These are phyloP conservation scores for Mucor irregularis DNA, from an alignment of 371 early-diverging fungal genomes.

Conservation along the genomic window DNA sequence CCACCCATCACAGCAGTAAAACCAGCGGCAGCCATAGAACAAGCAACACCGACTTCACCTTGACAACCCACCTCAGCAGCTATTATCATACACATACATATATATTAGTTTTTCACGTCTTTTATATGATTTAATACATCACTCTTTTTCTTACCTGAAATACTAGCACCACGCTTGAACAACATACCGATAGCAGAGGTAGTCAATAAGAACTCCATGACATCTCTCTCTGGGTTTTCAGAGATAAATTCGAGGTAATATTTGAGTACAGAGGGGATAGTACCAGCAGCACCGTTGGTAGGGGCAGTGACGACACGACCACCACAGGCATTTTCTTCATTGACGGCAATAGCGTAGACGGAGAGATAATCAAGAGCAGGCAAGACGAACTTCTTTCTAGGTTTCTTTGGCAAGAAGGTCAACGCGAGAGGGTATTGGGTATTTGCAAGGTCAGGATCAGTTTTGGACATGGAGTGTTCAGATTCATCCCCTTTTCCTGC, in stretches of 20 bases:
- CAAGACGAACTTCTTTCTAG: conserved; percentile 47
- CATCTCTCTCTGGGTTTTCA: conserved; percentile 83
- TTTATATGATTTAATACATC: background rate
- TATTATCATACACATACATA: background rate
- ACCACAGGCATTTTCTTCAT: conserved; percentile 96
- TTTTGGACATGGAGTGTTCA: background rate
- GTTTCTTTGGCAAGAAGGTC: conserved; percentile 42
- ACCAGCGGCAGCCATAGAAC: conserved; percentile 95
- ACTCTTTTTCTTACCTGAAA: conserved; percentile 54
- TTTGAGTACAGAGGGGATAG: conserved; percentile 92
- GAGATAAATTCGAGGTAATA: conserved; percentile 94
- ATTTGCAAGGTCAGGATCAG: background rate
- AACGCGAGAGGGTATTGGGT: conserved; percentile 35
- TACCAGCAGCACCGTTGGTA: conserved; percentile 91
- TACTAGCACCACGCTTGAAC: conserved; percentile 93
- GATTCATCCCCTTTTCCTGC: background rate
- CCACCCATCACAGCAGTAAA: conserved; percentile 97
- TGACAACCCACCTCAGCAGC: conserved; percentile 97
- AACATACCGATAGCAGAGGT: conserved; percentile 95
- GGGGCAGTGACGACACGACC: conserved; percentile 94
- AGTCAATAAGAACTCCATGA: conserved; percentile 90
- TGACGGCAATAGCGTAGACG: conserved; percentile 95
- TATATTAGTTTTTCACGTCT: background rate
- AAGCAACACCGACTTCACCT: conserved; percentile 89
- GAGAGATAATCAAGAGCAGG: conserved; percentile 92